These are phyloP conservation scores for Cladosporium phlei DNA, from an alignment of 2,329 filamentous ascomycete genomes.

Conservation along the genomic window DNA sequence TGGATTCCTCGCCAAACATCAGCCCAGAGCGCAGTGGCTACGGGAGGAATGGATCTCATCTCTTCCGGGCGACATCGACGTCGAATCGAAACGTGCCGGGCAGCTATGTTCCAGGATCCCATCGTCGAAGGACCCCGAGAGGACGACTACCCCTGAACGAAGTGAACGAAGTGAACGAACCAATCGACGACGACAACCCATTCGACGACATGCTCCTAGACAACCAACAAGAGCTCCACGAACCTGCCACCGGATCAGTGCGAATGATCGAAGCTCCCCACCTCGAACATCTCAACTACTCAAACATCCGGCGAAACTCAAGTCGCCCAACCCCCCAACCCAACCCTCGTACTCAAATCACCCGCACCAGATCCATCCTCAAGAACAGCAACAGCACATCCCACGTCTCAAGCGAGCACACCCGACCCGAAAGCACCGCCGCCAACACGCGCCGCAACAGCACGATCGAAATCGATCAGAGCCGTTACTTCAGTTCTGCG, in stretches of 20 bases:
- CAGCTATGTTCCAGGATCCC: too few relatives aligned
- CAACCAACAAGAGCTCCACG: background rate
- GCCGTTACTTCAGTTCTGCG: slow-evolving; percentile 24
- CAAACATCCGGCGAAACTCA: background rate
- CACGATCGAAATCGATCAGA: slow-evolving; percentile 17
- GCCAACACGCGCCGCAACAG: slow-evolving; percentile 29
- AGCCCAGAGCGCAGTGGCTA: background rate
- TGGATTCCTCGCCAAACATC: background rate
- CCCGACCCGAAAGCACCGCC: slow-evolving; percentile 18
- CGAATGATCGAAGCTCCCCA: too few relatives aligned
- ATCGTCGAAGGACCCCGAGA: too few relatives aligned
- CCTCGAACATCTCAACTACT: too few relatives aligned
- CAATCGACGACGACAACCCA: slow-evolving; percentile 18
- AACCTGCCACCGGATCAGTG: too few relatives aligned
- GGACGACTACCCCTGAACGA: slow-evolving; percentile 22
- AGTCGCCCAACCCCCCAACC: too few relatives aligned
- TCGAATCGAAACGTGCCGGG: too few relatives aligned
- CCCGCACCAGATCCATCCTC: slow-evolving; percentile 22
- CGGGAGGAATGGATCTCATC: too few relatives aligned
- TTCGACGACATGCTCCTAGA: slow-evolving; percentile 7
- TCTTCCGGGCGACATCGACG: too few relatives aligned
- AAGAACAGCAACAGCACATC: slow-evolving; percentile 19
- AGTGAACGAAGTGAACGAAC: slow-evolving; percentile 25
- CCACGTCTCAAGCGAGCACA: slow-evolving; percentile 11
- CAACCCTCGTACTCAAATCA: too few relatives aligned